phyloP scores from a whole-genome alignment of 495 filamentous ascomycete species.

The Penicillium simplicissimum region DNA sequence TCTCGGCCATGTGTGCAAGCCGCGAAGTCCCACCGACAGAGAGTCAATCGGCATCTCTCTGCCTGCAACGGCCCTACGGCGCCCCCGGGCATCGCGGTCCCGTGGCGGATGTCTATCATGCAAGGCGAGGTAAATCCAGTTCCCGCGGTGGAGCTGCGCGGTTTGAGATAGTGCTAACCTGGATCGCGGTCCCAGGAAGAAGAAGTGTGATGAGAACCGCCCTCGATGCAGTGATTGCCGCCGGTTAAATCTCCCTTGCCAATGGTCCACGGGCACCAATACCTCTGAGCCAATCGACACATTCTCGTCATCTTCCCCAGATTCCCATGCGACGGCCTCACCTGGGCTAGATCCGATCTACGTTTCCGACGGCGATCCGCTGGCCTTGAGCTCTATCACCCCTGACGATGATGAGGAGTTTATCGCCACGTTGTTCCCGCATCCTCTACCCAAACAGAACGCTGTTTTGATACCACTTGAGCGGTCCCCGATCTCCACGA shows the following conservation, averaged over 20 bases:
- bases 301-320: conserved; percentile 5
- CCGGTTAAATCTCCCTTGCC: conserved; percentile 28
- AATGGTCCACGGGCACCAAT: conserved; percentile 15
- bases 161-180: not conserved
- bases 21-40: conserved; percentile 20
- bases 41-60: not conserved
- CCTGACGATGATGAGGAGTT: conserved; percentile 24
- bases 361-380: conserved; percentile 18
- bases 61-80: conserved; percentile 7
- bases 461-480: not conserved
- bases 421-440: conserved; percentile 28
- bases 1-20: conserved; percentile 31
- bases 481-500: conserved; percentile 16
- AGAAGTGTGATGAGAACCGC: conserved; percentile 31
- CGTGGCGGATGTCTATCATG: conserved; percentile 32
- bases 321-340: conserved; percentile 9
- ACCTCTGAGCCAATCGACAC: not conserved
- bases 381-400: conserved; percentile 1
- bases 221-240: conserved; percentile 33
- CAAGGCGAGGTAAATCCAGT: conserved; percentile 27
- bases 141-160: conserved; percentile 1
- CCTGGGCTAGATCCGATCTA: conserved; percentile 12
- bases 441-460: conserved; percentile 10
- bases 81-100: conserved; percentile 33
- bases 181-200: conserved; percentile 21